These are phyloP conservation scores for Kodamaea arcana DNA, from an alignment of 1,139 yeast species.

Conservation along the genomic window DNA sequence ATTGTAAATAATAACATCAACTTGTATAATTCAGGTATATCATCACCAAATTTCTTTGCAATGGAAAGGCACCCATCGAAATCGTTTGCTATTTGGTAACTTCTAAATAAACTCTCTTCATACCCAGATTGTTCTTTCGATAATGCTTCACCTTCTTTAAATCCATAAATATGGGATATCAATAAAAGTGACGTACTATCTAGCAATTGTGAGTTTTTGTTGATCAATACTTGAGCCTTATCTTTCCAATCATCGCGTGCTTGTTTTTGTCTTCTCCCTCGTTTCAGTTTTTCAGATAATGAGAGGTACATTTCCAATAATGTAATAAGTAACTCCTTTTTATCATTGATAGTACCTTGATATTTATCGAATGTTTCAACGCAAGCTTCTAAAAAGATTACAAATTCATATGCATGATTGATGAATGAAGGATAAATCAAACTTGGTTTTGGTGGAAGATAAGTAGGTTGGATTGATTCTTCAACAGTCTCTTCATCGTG, in stretches of 20 bases:
- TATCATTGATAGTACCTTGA: slow-evolving; percentile 68
- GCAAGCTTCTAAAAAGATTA: slow-evolving; percentile 91
- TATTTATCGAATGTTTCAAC: slow-evolving; percentile 71
- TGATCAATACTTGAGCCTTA: slow-evolving; percentile 57
- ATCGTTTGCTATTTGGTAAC: slow-evolving; percentile 57
- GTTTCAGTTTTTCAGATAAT: slow-evolving; percentile 38
- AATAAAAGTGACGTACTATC: slow-evolving; percentile 62
- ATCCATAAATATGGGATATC: slow-evolving; percentile 61
- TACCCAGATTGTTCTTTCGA: slow-evolving; percentile 41
- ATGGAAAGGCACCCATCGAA: slow-evolving; percentile 54
- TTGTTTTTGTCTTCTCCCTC: slow-evolving; percentile 24
- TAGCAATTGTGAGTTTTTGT: slow-evolving; percentile 37
- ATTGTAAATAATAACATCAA: slow-evolving; percentile 64
- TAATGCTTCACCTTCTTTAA: slow-evolving; percentile 44
- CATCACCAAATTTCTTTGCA: slow-evolving; percentile 55
- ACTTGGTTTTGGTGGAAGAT: slow-evolving; percentile 88
- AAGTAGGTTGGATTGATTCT: slow-evolving; percentile 49
- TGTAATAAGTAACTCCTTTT: slow-evolving; percentile 69
- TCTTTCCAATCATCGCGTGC: slow-evolving; percentile 46
- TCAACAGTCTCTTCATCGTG: slow-evolving; percentile 4
- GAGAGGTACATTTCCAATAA: slow-evolving; percentile 77
- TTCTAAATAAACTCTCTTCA: slow-evolving; percentile 63
- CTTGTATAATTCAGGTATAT: slow-evolving; percentile 62
- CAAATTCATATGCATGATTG: slow-evolving; percentile 82
- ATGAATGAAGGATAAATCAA: slow-evolving; percentile 83